phyloP scores from a whole-genome alignment of 441 rosid genomes.

The Breynia disticha region DNA sequence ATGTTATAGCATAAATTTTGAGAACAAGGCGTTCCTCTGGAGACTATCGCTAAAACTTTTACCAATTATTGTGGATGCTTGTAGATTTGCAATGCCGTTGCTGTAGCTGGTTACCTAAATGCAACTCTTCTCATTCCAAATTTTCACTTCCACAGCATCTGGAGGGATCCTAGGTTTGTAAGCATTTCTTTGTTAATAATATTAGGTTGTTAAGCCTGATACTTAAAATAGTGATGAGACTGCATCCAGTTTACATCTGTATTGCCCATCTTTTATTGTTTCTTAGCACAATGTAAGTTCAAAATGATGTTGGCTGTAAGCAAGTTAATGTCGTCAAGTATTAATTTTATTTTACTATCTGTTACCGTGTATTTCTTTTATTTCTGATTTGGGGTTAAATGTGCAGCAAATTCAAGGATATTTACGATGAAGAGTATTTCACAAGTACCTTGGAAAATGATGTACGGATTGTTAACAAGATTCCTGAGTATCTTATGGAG shows the following conservation, averaged over 20 bases:
- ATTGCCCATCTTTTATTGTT: too few species aligned
- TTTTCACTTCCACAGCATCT: constrained; percentile 94
- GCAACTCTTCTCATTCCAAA: constrained; percentile 89
- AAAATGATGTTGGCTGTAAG: too few species aligned
- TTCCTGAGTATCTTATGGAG: constrained; percentile 92
- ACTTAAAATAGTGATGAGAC: not conserved
- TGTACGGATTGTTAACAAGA: constrained; percentile 67
- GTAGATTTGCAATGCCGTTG: constrained; percentile 98
- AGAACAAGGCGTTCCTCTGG: not conserved
- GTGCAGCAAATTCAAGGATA: constrained; percentile 83
- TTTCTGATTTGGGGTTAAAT: constrained; percentile 19
- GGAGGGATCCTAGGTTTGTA: constrained; percentile 95
- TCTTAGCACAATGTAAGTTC: too few species aligned
- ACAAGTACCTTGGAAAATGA: constrained; percentile 63
- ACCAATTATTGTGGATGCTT: constrained; percentile 25
- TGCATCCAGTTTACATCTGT: too few species aligned
- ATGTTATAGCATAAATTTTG: constrained; percentile 4
- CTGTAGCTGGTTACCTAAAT: constrained; percentile 97
- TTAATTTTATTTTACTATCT: too few species aligned
- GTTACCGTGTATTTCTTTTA: not conserved
- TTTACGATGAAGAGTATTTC: constrained; percentile 86
- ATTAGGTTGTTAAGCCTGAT: not conserved
- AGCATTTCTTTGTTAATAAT: not conserved
- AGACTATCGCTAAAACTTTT: constrained; percentile 14
- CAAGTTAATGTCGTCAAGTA: too few species aligned